These are phyloP conservation scores for Nicotiana rustica DNA, from an alignment of 305 asterid species.

Conservation along the genomic window DNA sequence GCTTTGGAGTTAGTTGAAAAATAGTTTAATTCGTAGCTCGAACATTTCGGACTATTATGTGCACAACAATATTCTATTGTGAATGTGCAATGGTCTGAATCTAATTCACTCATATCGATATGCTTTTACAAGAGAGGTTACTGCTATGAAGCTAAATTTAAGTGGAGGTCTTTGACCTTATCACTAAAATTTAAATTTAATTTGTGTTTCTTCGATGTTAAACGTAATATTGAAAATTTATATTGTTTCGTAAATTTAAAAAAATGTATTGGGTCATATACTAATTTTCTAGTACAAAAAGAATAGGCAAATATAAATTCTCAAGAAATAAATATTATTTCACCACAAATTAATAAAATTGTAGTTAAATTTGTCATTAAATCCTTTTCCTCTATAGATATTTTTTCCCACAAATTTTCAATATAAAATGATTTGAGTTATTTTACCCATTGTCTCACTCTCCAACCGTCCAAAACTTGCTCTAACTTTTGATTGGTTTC, in stretches of 20 bases:
- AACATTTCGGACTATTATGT: no score
- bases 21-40: no score
- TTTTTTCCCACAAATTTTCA: not conserved
- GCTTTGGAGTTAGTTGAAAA: no score
- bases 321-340: not conserved
- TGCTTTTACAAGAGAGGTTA: no score
- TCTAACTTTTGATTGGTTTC: slow-evolving; percentile 16
- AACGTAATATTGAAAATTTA: not conserved
- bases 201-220: no score
- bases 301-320: not conserved
- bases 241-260: no score
- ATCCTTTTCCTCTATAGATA: not conserved
- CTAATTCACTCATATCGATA: no score
- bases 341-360: not conserved
- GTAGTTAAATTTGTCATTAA: not conserved
- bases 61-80: no score
- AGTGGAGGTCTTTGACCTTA: no score
- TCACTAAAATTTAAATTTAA: no score
- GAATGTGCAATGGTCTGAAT: no score
- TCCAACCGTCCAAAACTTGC: slow-evolving; percentile 28
- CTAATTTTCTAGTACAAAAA: not conserved
- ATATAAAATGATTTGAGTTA: not conserved
- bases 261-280: not conserved
- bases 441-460: not conserved
- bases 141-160: no score